phyloP scores from a whole-genome alignment of 2,329 filamentous ascomycete species.

The Colletotrichum gloeosporioides region DNA sequence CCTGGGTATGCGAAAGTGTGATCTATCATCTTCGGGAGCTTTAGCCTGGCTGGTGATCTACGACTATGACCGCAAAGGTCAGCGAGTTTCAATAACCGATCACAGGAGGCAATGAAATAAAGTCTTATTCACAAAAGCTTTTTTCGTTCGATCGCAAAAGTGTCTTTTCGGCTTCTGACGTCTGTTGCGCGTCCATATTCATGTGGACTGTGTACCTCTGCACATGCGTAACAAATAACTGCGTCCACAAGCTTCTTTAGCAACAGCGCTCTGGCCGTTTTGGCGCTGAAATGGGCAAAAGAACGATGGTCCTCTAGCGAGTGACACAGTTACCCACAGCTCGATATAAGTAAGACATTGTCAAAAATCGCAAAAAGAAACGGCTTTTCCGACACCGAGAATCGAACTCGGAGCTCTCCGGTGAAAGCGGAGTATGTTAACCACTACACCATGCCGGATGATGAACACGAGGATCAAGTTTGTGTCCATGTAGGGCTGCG shows the following conservation, averaged over 20 bases:
- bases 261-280: not conserved
- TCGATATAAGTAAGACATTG: not conserved
- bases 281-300: not conserved
- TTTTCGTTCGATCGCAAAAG: not conserved
- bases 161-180: not conserved
- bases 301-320: not conserved
- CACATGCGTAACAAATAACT: not conserved
- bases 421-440: slow-evolving; percentile 8
- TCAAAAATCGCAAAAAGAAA: not conserved
- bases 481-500: fast-evolving
- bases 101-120: not conserved
- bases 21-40: too few relatives aligned
- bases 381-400: not conserved
- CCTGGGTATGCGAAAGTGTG: too few relatives aligned
- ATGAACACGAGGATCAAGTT: fast-evolving
- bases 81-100: not conserved
- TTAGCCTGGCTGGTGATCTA: too few relatives aligned
- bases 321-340: not conserved
- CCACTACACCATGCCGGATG: not conserved
- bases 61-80: too few relatives aligned
- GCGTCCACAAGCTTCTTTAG: not conserved
- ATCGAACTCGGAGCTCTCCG: slow-evolving; percentile 1
- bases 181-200: not conserved
- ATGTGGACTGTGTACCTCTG: not conserved
- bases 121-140: not conserved